Evolutionary conservation across 148 eudicot genomes (phyloP).

Genomic region (Vaccinium darrowii): DNA sequence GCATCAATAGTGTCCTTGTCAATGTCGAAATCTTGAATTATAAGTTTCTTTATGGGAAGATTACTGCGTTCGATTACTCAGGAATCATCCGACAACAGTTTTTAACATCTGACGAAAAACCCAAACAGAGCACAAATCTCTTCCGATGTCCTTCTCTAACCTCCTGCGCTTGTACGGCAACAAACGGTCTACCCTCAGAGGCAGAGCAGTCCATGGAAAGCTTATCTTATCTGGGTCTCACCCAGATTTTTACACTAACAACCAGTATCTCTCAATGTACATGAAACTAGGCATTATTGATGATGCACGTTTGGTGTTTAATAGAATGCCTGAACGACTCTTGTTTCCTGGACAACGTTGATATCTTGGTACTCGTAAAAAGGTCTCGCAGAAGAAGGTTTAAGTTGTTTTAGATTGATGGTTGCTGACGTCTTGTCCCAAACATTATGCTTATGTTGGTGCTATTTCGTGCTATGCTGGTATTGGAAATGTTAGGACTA

Average conservation of each 20-base stretch:
- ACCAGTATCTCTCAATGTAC: slow-evolving; percentile 37
- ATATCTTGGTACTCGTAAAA: slow-evolving; percentile 37
- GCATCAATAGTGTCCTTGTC: no score
- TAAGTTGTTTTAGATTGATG: slow-evolving; percentile 32
- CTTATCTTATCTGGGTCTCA: slow-evolving; percentile 26
- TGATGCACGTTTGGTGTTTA: slow-evolving; percentile 42
- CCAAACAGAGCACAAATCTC: no score
- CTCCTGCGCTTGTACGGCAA: slow-evolving; percentile 29
- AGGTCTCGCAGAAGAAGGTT: slow-evolving; percentile 28
- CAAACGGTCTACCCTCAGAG: slow-evolving; percentile 23
- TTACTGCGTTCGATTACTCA: no score
- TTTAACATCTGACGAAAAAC: no score
- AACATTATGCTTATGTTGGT: slow-evolving; percentile 33
- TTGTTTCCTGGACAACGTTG: slow-evolving; percentile 37
- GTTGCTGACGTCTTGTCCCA: slow-evolving; percentile 30
- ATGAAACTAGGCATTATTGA: slow-evolving; percentile 16
- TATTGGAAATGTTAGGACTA: slow-evolving; percentile 22
- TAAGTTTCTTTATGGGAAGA: no score
- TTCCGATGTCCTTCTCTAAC: slow-evolving; percentile 20
- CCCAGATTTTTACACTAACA: slow-evolving; percentile 31
- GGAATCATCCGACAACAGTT: neutral
- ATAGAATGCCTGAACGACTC: slow-evolving; percentile 30
- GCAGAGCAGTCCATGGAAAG: slow-evolving; percentile 32
- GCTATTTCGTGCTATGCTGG: slow-evolving; percentile 36
- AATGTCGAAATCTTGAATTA: no score